These are phyloP conservation scores for Spathaspora arborariae DNA, from an alignment of 805 yeast species.

Conservation along the genomic window DNA sequence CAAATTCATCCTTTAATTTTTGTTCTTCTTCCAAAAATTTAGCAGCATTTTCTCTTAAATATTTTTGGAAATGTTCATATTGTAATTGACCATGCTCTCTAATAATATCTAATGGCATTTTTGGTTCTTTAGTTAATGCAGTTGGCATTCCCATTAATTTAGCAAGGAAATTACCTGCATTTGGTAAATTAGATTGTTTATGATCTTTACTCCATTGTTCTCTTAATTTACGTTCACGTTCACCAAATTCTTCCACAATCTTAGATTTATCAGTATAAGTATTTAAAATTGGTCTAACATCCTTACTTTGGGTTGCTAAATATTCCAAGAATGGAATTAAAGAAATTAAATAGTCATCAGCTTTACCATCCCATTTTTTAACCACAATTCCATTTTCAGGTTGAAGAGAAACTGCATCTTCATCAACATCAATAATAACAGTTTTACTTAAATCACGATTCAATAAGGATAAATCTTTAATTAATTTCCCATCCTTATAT, in stretches of 20 bases:
- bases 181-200: slow-evolving; percentile 31
- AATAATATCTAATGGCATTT: slow-evolving; percentile 82
- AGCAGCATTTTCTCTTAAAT: slow-evolving; percentile 53
- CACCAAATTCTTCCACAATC: slow-evolving; percentile 74
- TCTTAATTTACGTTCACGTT: slow-evolving; percentile 75
- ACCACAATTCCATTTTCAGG: slow-evolving; percentile 92
- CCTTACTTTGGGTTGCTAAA: slow-evolving; percentile 83
- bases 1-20: slow-evolving; percentile 76
- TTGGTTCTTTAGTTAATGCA: slow-evolving; percentile 46
- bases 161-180: slow-evolving; percentile 52
- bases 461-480: slow-evolving; percentile 85
- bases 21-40: slow-evolving; percentile 83
- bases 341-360: slow-evolving; percentile 74
- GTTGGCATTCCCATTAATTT: slow-evolving; percentile 62
- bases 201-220: slow-evolving; percentile 60
- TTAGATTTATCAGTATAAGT: slow-evolving; percentile 65
- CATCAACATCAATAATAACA: slow-evolving; percentile 73
- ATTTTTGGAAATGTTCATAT: slow-evolving; percentile 72
- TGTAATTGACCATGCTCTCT: slow-evolving; percentile 92
- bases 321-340: slow-evolving; percentile 93
- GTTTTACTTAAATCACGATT: slow-evolving; percentile 88
- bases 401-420: slow-evolving; percentile 70
- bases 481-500: slow-evolving; percentile 80
- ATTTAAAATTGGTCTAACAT: slow-evolving; percentile 82
- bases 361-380: slow-evolving; percentile 80